Conservation (phyloP, 768 basidiomycete genomes). For the Cystofilobasidium ferigula region DNA sequence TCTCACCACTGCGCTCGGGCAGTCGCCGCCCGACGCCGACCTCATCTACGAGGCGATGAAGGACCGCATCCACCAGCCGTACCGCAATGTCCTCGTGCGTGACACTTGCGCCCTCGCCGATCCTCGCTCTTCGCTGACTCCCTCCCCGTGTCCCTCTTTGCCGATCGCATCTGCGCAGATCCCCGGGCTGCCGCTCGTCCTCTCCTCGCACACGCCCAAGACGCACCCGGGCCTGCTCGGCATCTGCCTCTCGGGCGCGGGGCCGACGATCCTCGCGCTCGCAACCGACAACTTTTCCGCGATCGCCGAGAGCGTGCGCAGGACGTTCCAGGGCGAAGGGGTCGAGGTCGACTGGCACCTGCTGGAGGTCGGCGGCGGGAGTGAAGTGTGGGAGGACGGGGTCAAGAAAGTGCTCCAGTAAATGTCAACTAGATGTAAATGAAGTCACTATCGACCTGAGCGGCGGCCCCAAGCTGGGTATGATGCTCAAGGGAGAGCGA, state of each 20-base stretch:
- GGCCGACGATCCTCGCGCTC: constrained; percentile 91
- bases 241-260: constrained; percentile 94
- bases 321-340: constrained; percentile 57
- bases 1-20: constrained; percentile 81
- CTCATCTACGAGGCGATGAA: constrained; percentile 99
- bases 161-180: constrained; percentile 50
- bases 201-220: constrained; percentile 70
- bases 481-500: too few species aligned
- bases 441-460: background rate
- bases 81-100: constrained; percentile 71
- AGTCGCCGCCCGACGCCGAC: constrained; percentile 80
- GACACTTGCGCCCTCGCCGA: constrained; percentile 14
- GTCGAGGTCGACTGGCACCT: constrained; percentile 86
- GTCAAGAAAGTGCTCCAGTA: background rate
- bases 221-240: constrained; percentile 92
- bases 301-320: constrained; percentile 70
- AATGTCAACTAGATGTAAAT: background rate
- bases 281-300: constrained; percentile 72
- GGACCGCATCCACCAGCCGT: constrained; percentile 93
- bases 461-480: too few species aligned
- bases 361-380: constrained; percentile 51
- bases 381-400: constrained; percentile 35
- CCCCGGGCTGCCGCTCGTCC: constrained; percentile 87
- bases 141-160: background rate
- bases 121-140: background rate